Evolutionary conservation across 768 basidiomycete species (phyloP).

Genomic region (Auriculariales sp.): DNA sequence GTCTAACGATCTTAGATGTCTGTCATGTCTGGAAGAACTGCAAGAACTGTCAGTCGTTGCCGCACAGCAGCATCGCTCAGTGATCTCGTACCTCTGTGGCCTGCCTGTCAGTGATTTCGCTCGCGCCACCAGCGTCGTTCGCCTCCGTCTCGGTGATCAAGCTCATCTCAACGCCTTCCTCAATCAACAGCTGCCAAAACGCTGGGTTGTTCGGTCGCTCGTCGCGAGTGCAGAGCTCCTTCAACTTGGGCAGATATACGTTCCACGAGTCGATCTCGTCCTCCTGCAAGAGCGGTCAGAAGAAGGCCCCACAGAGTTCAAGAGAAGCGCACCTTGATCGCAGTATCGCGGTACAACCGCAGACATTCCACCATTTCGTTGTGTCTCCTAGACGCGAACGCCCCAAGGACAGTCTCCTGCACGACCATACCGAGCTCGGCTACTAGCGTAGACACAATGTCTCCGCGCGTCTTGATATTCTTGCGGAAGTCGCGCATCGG

Average conservation of each 20-base stretch:
- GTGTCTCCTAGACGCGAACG: constrained; percentile 55
- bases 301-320: neutral
- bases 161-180: constrained; percentile 34
- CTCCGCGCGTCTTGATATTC: constrained; percentile 50
- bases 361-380: constrained; percentile 65
- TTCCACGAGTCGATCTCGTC: constrained; percentile 81
- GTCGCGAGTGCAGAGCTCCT: constrained; percentile 32
- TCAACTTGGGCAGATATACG: constrained; percentile 47
- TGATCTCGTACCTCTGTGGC: constrained; percentile 41
- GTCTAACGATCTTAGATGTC: too few relatives aligned
- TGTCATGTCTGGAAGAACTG: too few relatives aligned
- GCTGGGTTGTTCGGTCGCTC: constrained; percentile 39
- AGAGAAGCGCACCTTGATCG: constrained; percentile 35
- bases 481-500: constrained; percentile 67
- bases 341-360: constrained; percentile 47
- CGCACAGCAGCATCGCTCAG: too few relatives aligned
- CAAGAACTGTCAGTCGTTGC: too few relatives aligned
- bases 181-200: constrained; percentile 48
- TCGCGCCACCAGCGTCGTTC: constrained; percentile 37
- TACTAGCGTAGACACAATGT: constrained; percentile 74
- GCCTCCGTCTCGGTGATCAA: constrained; percentile 54
- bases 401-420: constrained; percentile 48
- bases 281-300: constrained; percentile 29
- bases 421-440: constrained; percentile 64
- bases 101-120: constrained; percentile 37